phyloP scores from a whole-genome alignment of 495 filamentous ascomycete genomes.

The Clohesyomyces aquaticus region DNA sequence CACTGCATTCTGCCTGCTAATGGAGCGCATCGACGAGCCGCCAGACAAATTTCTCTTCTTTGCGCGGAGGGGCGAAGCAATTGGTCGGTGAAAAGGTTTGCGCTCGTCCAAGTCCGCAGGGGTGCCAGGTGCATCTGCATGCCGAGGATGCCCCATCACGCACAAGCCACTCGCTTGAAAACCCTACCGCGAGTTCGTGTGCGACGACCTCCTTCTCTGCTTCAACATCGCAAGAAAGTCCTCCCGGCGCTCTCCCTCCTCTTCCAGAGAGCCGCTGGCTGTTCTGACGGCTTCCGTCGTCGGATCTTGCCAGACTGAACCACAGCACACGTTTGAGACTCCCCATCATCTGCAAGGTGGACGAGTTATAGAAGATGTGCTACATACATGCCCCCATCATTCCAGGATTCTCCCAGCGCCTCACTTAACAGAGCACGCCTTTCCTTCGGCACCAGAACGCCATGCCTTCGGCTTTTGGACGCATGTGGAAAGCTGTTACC shows the following conservation, averaged over 20 bases:
- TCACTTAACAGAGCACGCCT: background rate
- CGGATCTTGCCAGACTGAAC: slow-evolving; percentile 36
- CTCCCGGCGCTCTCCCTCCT: slow-evolving; percentile 33
- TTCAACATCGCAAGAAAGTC: slow-evolving; percentile 36
- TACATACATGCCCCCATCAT: slow-evolving; percentile 8
- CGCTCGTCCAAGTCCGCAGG: background rate
- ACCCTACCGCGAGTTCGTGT: background rate
- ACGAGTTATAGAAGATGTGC: slow-evolving; percentile 31
- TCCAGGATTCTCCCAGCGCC: background rate
- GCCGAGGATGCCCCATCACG: slow-evolving; percentile 10
- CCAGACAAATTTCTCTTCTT: background rate
- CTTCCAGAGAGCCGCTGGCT: slow-evolving; percentile 28
- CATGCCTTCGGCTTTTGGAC: background rate
- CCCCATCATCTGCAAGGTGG: slow-evolving; percentile 31
- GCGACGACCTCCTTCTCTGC: slow-evolving; percentile 20
- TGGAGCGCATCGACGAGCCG: slow-evolving; percentile 26
- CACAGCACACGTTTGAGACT: slow-evolving; percentile 40
- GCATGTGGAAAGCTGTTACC: background rate
- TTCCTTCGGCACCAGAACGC: background rate
- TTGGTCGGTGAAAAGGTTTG: slow-evolving; percentile 26
- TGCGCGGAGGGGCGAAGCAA: slow-evolving; percentile 15
- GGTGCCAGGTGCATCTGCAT: background rate
- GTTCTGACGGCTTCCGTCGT: slow-evolving; percentile 29
- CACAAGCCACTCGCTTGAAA: slow-evolving; percentile 24
- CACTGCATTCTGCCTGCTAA: slow-evolving; percentile 31